These are phyloP conservation scores for Tinospora cordifolia DNA, from an alignment of 164 flowering plant species.

Conservation along the genomic window DNA sequence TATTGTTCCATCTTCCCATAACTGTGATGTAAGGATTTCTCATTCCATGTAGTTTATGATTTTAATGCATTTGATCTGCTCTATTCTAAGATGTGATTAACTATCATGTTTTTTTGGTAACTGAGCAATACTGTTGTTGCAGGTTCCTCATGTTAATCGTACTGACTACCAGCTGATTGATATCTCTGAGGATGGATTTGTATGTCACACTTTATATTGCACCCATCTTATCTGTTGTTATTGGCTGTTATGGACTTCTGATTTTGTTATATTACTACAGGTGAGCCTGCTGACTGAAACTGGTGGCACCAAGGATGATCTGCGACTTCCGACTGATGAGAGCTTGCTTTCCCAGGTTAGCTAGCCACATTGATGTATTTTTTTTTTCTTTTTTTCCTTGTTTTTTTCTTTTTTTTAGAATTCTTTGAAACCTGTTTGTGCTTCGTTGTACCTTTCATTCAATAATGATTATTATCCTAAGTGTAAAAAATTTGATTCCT, in stretches of 20 bases:
- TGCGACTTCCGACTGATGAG: conserved; percentile 23
- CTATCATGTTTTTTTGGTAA: no score
- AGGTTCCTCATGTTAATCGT: conserved; percentile 41
- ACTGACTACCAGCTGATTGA: conserved; percentile 40
- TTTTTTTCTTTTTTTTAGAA: not conserved
- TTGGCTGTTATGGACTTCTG: not conserved
- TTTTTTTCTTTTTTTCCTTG: not conserved
- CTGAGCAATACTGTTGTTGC: not conserved
- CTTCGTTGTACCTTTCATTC: not conserved
- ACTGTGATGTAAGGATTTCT: conserved; percentile 29
- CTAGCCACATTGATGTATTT: not conserved
- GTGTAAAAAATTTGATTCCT: no score
- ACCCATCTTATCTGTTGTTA: not conserved
- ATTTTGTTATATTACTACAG: conserved; percentile 1
- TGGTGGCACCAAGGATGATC: conserved; percentile 22
- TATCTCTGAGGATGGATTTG: conserved; percentile 33
- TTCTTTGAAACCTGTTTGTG: not conserved
- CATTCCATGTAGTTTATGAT: not conserved
- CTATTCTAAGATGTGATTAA: not conserved
- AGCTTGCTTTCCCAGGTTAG: conserved; percentile 17
- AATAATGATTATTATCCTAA: no score
- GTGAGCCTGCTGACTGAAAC: conserved; percentile 23
- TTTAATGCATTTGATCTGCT: not conserved
- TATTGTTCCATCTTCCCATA: conserved; percentile 36
- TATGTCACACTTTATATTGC: conserved; percentile 4